Percentiles rank a stretch among this genome's conserved stretches.
phyloP scores from a whole-genome alignment of 805 yeast species.

The Diddensiella caesifluorescens region DNA sequence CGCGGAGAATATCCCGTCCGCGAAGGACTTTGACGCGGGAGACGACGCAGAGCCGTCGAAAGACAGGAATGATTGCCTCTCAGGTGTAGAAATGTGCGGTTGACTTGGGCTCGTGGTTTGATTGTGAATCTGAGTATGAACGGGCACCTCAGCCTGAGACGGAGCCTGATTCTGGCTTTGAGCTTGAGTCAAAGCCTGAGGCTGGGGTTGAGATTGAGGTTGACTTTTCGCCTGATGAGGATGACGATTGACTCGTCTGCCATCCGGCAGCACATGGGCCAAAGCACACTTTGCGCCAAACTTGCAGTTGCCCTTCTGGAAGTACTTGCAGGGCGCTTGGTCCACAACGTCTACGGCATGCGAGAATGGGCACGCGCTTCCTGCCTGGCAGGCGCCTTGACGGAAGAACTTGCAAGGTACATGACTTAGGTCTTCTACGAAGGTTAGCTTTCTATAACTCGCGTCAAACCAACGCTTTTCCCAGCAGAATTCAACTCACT shows the following conservation, averaged over 20 bases:
- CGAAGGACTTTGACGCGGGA: constrained; percentile 8
- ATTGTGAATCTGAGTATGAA: no score
- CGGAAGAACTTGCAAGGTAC: constrained; percentile 93
- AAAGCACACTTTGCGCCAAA: constrained; percentile 93
- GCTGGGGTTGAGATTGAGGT: constrained; percentile 2
- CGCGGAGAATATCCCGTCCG: constrained; percentile 8
- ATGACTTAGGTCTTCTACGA: constrained; percentile 43
- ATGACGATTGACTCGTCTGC: constrained; percentile 59
- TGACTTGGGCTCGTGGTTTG: neutral
- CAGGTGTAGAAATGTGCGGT: neutral
- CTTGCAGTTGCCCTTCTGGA: constrained; percentile 93
- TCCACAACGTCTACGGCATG: constrained; percentile 62
- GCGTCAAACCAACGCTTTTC: no score
- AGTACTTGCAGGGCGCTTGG: constrained; percentile 77
- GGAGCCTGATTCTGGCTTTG: no score
- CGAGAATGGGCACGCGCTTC: constrained; percentile 83
- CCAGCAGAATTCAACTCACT: neutral
- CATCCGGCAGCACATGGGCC: constrained; percentile 86
- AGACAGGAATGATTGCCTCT: constrained; percentile 2
- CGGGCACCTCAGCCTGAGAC: no score
- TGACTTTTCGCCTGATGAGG: constrained; percentile 6
- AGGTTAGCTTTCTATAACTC: no score
- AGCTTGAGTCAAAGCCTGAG: neutral
- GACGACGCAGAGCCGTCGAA: constrained; percentile 4
- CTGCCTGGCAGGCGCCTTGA: constrained; percentile 96